Evolutionary conservation across 129 eudicot species (phyloP), one percentile per base, ranked within the genome.

Genomic region (Tagetes erecta): DNA sequence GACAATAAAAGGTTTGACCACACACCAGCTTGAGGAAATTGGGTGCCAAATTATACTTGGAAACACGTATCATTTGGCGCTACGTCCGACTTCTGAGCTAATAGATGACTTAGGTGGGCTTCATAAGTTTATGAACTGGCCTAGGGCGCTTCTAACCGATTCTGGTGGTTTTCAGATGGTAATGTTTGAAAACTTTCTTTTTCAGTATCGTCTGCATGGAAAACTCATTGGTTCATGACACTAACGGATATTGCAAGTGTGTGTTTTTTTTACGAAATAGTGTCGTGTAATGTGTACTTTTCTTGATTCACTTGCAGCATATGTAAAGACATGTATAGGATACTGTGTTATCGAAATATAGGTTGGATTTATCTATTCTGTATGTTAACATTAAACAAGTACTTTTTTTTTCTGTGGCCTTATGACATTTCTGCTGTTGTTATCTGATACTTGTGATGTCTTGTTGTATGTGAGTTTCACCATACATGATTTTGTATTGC

Each of bases 81-180:
- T 90, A 3, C 96, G 96, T 51, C 98, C 97, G 51, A 90, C 97
- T 58, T 93, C 97, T 49, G 97, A 86, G 82, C 89, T 92, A 71
- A 89, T 92, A 41, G 92, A 92, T 72, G 96, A 89, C 76, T 70
- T 92, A 49, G 98, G 96, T 7, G 96, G 96, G 44, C 95, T 92
- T 62, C 98, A 92, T 81, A 92, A 86, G 52, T 92, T 89, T 78
- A 92, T 92, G 98, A 92, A 92, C 78, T 92, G 98, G 98, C 96
- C 91, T 12, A 89, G 98, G 86, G 98, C 92, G 35, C 76, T 92
- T 84, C 96, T 92, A 65, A 92, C 98, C 38, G 98, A 92, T 77
- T 92, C 98, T 57, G 98, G 98, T 71, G 98, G 98, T 80, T 92
- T 92, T 83, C 98, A 92, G 82, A 92, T 92, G 98, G 98, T 92